Conservation (phyloP, 2,329 filamentous ascomycete genomes). For the Botryotinia narcissicola region DNA sequence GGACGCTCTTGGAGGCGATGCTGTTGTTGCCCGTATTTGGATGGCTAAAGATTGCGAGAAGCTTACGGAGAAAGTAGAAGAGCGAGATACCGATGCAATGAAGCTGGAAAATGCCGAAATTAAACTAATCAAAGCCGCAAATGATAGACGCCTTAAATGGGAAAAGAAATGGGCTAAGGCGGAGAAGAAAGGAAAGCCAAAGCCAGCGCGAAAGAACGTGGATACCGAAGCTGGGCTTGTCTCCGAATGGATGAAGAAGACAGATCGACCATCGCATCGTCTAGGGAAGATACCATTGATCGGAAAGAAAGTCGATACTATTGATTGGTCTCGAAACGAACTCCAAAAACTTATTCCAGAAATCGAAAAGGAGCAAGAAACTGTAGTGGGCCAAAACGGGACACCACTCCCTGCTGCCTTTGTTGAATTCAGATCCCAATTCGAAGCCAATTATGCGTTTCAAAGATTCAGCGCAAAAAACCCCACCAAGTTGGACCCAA, state of each 20-base stretch:
- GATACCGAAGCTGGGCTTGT: conserved; percentile 66
- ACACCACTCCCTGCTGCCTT: conserved; percentile 68
- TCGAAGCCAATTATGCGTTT: conserved; percentile 79
- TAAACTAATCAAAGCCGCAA: conserved; percentile 75
- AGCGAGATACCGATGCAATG: conserved; percentile 75
- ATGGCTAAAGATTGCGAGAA: conserved; percentile 74
- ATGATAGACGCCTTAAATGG: conserved; percentile 57
- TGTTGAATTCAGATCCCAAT: conserved; percentile 80
- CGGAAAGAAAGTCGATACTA: conserved; percentile 90
- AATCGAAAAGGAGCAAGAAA: conserved; percentile 64
- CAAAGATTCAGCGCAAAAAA: conserved; percentile 83
- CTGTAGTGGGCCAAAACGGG: conserved; percentile 54
- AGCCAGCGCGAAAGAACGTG: conserved; percentile 44
- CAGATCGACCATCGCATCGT: conserved; percentile 73
- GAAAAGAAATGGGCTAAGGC: conserved; percentile 49
- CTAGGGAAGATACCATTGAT: conserved; percentile 67
- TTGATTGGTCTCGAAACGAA: conserved; percentile 80
- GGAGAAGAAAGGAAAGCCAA: conserved; percentile 29
- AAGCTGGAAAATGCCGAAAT: conserved; percentile 86
- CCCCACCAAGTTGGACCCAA: conserved; percentile 74
- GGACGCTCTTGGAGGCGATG: conserved; percentile 65
- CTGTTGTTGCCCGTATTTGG: conserved; percentile 79
- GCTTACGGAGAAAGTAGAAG: conserved; percentile 74
- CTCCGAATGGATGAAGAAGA: conserved; percentile 67
- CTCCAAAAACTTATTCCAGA: conserved; percentile 71